phyloP scores from a whole-genome alignment of 129 eudicot species.

The Smallanthus sonchifolius region DNA sequence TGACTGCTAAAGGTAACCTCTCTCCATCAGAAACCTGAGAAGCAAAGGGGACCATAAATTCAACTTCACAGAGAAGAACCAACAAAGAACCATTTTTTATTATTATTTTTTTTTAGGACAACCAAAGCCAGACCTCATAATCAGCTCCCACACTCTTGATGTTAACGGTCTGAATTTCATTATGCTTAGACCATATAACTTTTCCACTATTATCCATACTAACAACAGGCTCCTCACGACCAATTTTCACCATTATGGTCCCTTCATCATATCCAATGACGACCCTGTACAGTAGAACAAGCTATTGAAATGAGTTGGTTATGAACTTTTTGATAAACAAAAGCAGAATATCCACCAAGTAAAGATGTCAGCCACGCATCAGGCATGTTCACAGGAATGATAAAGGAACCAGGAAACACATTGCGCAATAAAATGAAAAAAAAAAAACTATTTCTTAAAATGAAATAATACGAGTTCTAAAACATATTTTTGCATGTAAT shows the following conservation, averaged over 20 bases:
- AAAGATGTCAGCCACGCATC: not conserved
- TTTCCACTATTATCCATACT: conserved; percentile 96
- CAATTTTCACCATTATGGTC: conserved; percentile 90
- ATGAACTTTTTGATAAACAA: not conserved
- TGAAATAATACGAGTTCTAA: not conserved
- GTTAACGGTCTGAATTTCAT: conserved; percentile 90
- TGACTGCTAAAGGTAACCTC: conserved; percentile 89
- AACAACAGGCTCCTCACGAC: conserved; percentile 90
- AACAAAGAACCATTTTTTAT: not conserved
- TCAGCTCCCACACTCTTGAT: conserved; percentile 84
- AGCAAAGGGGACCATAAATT: not conserved
- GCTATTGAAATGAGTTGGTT: not conserved
- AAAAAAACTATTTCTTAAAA: not conserved
- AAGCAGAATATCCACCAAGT: not conserved
- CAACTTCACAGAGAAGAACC: conserved; percentile 8
- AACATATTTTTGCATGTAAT: not conserved
- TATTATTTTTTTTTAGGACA: not conserved
- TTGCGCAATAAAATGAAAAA: conserved; percentile 8
- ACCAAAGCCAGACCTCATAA: conserved; percentile 60
- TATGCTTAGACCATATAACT: conserved; percentile 95
- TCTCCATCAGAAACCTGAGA: conserved; percentile 93
- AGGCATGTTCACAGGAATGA: conserved; percentile 10
- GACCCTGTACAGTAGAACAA: conserved; percentile 45
- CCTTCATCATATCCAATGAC: conserved; percentile 99
- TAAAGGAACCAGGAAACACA: not conserved